phyloP scores from a whole-genome alignment of 306 rosid species.

The Quercus robur region DNA sequence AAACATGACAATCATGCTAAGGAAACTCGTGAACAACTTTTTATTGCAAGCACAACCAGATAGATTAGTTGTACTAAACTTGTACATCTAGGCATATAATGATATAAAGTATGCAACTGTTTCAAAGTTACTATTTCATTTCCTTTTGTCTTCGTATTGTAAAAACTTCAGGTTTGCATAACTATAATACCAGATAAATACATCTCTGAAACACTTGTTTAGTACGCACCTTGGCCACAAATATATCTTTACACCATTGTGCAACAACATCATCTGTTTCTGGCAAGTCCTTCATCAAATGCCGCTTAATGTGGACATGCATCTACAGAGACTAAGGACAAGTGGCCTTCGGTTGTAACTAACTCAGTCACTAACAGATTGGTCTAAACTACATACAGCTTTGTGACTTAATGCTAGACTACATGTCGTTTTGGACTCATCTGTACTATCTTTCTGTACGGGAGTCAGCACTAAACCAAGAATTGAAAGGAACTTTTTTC shows the following conservation, averaged over 20 bases:
- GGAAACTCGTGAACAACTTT: neutral
- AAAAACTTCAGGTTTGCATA: neutral
- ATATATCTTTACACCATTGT: constrained; percentile 92
- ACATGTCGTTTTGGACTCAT: too few relatives aligned
- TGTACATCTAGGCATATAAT: neutral
- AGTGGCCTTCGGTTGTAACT: too few relatives aligned
- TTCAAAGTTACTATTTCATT: neutral
- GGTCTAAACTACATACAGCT: too few relatives aligned
- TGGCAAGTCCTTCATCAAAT: constrained; percentile 79
- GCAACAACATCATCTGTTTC: constrained; percentile 87
- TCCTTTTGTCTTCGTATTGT: neutral
- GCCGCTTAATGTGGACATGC: constrained; percentile 89
- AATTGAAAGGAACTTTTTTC: too few relatives aligned
- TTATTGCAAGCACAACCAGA: neutral
- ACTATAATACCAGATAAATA: neutral
- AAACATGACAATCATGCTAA: neutral
- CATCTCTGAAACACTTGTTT: neutral
- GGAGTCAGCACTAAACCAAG: too few relatives aligned
- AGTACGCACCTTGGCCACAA: constrained; percentile 67
- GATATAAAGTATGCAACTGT: neutral
- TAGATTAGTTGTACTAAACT: neutral
- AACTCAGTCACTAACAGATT: too few relatives aligned
- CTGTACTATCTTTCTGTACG: too few relatives aligned
- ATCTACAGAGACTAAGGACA: constrained; percentile 33
- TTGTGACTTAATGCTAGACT: too few relatives aligned